Evolutionary conservation across 176 grass and related monocot genomes (phyloP), one percentile per base, ranked within the genome.

Genomic region (Tillandsia fasciculata): DNA sequence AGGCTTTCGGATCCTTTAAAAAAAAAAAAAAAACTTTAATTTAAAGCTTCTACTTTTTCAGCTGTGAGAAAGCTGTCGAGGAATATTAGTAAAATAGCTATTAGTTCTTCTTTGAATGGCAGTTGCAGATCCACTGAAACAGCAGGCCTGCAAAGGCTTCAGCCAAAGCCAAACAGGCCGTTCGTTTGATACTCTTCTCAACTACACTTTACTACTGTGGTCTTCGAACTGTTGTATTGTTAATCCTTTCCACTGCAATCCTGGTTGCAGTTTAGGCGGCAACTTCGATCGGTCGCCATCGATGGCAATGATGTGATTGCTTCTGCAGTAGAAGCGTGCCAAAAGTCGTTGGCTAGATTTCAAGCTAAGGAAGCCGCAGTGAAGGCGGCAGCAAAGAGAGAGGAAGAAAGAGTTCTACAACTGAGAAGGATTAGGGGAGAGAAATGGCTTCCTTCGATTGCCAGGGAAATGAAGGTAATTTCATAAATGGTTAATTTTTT

Each of bases 381-480:
- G 9, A 92, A 92, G 51, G 81, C 74, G 70, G 83, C 79, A 68
- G 84, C 89, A 49, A 85, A 87, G 79, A 85, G 64, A 74, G 93
- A 92, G 74, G 89, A 96, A 83, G 93, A 92, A 78, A 89, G 89
- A 63, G 83, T 96, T 54, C 49, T 15, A 13, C 57, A 85, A 70
- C 81, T 92, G 59, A 96, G 89, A 64, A 92, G 85, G 57, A 51
- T 82, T 49, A 92, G 93, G 73, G 93, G 93, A 80, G 93, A 96
- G 86, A 90, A 83, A 82, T 96, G 93, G 93, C 93, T 96, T 84
- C 93, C 89, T 92, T 92, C 93, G 50, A 74, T 92, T 81, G 86
- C 83, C 72, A 96, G 72, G 72, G 64, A 96, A 83, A 87, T 90
- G 81, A 72, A 85, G 79, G 92, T 92, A 50, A 64, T 26, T 70